A percentile compares a stretch with the other conserved stretches of the same genome.
phyloP scores from a whole-genome alignment of 805 yeast genomes.

The Candida gorgasii region DNA sequence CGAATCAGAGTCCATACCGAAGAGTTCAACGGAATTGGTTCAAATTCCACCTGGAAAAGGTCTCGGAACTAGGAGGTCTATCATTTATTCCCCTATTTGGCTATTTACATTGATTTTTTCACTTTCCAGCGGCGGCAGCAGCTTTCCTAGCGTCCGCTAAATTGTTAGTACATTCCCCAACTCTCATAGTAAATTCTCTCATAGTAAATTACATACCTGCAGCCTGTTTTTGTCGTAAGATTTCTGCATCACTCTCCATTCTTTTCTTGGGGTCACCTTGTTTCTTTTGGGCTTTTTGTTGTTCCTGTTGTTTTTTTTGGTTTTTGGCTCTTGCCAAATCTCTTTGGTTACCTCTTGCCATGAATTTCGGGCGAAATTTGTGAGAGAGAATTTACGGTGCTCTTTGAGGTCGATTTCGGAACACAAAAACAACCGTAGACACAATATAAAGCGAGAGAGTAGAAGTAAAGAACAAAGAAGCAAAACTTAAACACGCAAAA shows the following conservation, averaged over 20 bases:
- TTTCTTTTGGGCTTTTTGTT: slow-evolving; percentile 57
- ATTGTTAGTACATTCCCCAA: slow-evolving; percentile 22
- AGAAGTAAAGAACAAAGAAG: no score
- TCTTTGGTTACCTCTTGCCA: slow-evolving; percentile 97
- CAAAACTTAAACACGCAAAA: background rate
- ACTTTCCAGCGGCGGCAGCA: slow-evolving; percentile 18
- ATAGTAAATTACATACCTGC: slow-evolving; percentile 53
- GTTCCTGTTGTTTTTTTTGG: slow-evolving; percentile 72
- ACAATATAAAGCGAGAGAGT: no score
- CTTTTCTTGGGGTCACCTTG: slow-evolving; percentile 85
- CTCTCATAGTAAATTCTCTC: background rate
- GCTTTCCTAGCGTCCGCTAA: slow-evolving; percentile 54
- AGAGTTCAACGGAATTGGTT: no score
- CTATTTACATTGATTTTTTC: no score
- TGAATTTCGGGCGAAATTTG: slow-evolving; percentile 24
- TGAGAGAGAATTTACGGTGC: no score
- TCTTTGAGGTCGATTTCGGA: no score
- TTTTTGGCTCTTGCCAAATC: slow-evolving; percentile 91
- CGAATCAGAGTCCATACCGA: no score
- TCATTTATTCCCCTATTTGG: no score
- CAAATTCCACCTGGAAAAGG: no score
- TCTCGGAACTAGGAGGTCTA: no score
- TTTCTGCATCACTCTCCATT: slow-evolving; percentile 87
- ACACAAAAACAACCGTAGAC: background rate
- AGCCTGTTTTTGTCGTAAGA: slow-evolving; percentile 84